phyloP scores from a whole-genome alignment of 2,329 filamentous ascomycete genomes.

The Coniochaeta sp. region DNA sequence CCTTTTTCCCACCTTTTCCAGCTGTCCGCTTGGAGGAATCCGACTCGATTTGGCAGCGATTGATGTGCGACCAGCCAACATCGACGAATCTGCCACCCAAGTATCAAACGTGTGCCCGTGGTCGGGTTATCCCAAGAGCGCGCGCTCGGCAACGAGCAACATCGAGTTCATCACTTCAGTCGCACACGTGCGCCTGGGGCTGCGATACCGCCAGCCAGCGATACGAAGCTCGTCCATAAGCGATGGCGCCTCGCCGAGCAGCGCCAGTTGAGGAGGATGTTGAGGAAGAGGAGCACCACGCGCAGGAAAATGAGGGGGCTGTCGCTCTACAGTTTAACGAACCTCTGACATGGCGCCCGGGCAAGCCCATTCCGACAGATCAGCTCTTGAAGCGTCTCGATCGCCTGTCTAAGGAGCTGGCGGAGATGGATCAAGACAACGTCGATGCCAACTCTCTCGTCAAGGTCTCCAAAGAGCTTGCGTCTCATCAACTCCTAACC shows the following conservation, averaged over 20 bases:
- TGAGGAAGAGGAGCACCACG: slow-evolving; percentile 31
- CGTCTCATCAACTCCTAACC: slow-evolving; percentile 69
- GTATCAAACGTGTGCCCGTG: background rate
- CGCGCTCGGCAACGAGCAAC: background rate
- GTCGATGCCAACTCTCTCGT: slow-evolving; percentile 76
- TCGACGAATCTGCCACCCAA: background rate
- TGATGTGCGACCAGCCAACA: background rate
- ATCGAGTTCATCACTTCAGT: background rate
- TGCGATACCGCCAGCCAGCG: background rate
- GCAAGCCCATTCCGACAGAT: slow-evolving; percentile 77
- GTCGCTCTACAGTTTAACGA: slow-evolving; percentile 70
- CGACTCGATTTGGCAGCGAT: background rate
- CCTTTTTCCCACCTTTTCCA: background rate
- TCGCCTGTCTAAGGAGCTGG: slow-evolving; percentile 72
- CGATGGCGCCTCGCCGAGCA: slow-evolving; percentile 33
- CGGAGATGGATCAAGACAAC: slow-evolving; percentile 80
- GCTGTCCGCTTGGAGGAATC: background rate
- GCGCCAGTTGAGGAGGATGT: slow-evolving; percentile 28
- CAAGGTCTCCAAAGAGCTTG: slow-evolving; percentile 78
- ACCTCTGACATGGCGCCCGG: slow-evolving; percentile 82
- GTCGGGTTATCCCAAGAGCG: background rate
- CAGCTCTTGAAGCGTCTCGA: slow-evolving; percentile 79
- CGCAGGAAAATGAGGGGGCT: slow-evolving; percentile 29
- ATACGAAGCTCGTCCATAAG: background rate
- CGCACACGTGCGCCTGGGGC: background rate